Percentiles rank a stretch among this genome's conserved stretches.
Evolutionary conservation across 1,284 basidiomycete species (phyloP).

Genomic region (Hortiboletus rubellus): DNA sequence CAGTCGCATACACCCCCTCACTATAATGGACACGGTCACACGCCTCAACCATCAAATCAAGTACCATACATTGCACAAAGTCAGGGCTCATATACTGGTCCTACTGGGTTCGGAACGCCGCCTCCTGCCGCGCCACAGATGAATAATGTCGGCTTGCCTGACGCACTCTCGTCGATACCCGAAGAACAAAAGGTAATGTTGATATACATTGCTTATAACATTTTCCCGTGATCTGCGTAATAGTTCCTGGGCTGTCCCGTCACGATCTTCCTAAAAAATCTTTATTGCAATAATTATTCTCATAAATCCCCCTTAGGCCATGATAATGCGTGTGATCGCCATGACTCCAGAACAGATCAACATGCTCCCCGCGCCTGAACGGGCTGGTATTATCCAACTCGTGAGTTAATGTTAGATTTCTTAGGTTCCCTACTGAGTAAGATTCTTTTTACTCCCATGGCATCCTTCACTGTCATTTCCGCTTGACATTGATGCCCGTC

Average conservation of each 20-base stretch:
- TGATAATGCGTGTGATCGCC: slow-evolving; percentile 64
- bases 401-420: slow-evolving; percentile 47
- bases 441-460: slow-evolving; percentile 6
- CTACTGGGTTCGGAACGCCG: slow-evolving; percentile 25
- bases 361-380: slow-evolving; percentile 56
- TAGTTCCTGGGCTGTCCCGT: neutral
- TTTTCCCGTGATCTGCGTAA: slow-evolving; percentile 6
- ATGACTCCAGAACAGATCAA: slow-evolving; percentile 74
- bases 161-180: slow-evolving; percentile 57
- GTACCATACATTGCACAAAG: slow-evolving; percentile 20
- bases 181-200: slow-evolving; percentile 64
- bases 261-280: neutral
- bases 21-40: slow-evolving; percentile 32
- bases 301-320: slow-evolving; percentile 43
- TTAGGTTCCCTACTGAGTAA: slow-evolving; percentile 4
- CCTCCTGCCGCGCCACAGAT: slow-evolving; percentile 19
- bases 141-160: slow-evolving; percentile 39
- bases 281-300: slow-evolving; percentile 12
- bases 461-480: slow-evolving; percentile 24
- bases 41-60: slow-evolving; percentile 29
- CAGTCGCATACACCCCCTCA: slow-evolving; percentile 33
- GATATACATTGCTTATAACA: slow-evolving; percentile 2
- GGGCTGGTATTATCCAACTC: slow-evolving; percentile 66
- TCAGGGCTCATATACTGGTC: slow-evolving; percentile 23
- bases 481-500: slow-evolving; percentile 30